These are phyloP conservation scores for Neurospora tetraspora DNA, from an alignment of 495 filamentous ascomycete genomes.

Conservation along the genomic window DNA sequence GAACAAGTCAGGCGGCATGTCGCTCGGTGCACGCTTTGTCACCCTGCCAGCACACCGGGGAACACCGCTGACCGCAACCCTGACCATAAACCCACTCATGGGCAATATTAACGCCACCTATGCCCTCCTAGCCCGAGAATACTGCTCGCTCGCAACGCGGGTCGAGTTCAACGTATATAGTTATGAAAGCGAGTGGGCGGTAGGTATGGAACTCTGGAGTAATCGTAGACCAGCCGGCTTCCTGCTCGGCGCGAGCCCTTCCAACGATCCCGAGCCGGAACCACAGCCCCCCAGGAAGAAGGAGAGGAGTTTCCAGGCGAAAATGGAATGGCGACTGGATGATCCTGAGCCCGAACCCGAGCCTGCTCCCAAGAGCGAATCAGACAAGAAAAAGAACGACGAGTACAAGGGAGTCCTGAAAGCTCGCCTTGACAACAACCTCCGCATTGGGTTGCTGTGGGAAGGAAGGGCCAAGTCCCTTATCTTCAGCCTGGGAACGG, in stretches of 20 bases:
- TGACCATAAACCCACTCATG: conserved; percentile 86
- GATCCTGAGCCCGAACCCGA: conserved; percentile 19
- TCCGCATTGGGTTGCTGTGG: conserved; percentile 79
- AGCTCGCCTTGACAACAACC: conserved; percentile 74
- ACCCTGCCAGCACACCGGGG: conserved; percentile 81
- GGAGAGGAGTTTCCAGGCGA: conserved; percentile 43
- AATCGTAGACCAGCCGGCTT: conserved; percentile 33
- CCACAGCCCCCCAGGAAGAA: conserved; percentile 16
- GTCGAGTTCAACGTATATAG: conserved; percentile 98
- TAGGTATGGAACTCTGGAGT: conserved; percentile 87
- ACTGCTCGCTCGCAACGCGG: conserved; percentile 73
- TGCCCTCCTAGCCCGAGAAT: conserved; percentile 70
- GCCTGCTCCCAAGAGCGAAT: not conserved
- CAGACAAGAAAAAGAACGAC: conserved; percentile 30
- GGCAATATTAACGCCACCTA: conserved; percentile 85
- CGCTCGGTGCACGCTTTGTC: conserved; percentile 72
- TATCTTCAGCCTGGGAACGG: conserved; percentile 79
- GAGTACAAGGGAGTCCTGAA: conserved; percentile 82
- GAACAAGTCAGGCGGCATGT: conserved; percentile 79
- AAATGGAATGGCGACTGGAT: conserved; percentile 45
- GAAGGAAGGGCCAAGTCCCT: conserved; percentile 89
- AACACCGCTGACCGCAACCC: conserved; percentile 82
- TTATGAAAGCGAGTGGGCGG: conserved; percentile 86
- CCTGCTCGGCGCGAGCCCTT: conserved; percentile 26
- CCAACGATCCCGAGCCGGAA: conserved; percentile 12